These are phyloP conservation scores for Withania somnifera DNA, from an alignment of 305 asterid species.

Conservation along the genomic window DNA sequence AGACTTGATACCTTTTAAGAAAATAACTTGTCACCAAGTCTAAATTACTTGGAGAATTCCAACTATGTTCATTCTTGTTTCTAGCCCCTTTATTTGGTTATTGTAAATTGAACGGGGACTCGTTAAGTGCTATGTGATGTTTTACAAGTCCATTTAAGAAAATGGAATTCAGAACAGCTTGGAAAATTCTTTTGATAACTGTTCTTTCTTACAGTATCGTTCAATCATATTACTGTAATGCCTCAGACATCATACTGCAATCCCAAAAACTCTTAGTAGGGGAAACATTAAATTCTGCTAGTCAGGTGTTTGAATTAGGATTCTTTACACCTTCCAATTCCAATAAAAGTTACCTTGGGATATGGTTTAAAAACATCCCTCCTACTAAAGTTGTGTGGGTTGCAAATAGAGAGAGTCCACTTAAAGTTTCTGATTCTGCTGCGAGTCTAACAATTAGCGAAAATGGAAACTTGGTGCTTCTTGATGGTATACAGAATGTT, in stretches of 20 bases:
- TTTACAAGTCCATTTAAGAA: neutral
- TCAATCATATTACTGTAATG: neutral
- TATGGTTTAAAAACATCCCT: conserved; percentile 50
- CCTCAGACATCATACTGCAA: conserved; percentile 27
- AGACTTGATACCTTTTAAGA: neutral
- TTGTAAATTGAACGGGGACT: neutral
- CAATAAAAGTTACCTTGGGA: conserved; percentile 42
- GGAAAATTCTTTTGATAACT: neutral
- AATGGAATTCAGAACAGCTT: neutral
- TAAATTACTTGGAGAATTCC: neutral
- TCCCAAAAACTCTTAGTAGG: conserved; percentile 23
- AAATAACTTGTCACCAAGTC: neutral
- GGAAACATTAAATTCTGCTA: conserved; percentile 36
- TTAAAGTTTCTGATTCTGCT: neutral
- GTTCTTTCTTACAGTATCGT: neutral
- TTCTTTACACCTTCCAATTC: conserved; percentile 37
- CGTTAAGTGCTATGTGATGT: neutral
- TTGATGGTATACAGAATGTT: neutral
- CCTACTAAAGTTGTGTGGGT: conserved; percentile 25
- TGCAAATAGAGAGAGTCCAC: conserved; percentile 33
- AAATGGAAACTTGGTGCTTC: conserved; percentile 6
- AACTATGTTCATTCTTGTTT: neutral
- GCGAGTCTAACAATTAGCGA: conserved; percentile 4
- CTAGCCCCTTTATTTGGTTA: neutral
- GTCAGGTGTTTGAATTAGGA: conserved; percentile 48